Conservation (phyloP, 192 early-diverging fungal species). For the Mortierella claussenii region DNA sequence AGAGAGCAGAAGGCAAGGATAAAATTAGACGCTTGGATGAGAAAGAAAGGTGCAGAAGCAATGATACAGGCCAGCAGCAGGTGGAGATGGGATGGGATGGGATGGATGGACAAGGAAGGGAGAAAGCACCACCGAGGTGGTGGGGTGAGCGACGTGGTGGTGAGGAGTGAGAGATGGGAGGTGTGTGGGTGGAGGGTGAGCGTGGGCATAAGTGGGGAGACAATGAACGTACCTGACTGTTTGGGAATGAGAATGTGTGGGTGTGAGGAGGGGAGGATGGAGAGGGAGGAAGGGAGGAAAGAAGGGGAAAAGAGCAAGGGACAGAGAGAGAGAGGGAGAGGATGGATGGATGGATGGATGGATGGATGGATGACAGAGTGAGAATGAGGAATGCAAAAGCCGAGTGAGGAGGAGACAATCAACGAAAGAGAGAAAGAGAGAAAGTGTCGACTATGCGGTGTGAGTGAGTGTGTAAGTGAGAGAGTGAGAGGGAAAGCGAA, state of each 20-base stretch:
- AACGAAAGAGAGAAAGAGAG: not conserved
- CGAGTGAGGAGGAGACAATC: not conserved
- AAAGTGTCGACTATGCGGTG: not conserved
- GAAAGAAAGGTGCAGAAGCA: too few relatives aligned
- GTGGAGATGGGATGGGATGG: too few relatives aligned
- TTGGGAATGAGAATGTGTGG: too few relatives aligned
- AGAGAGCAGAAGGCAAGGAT: conserved; percentile 8
- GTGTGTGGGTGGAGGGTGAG: too few relatives aligned
- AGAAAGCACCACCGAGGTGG: too few relatives aligned
- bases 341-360: not conserved
- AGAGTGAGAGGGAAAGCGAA: not conserved
- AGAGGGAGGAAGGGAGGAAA: not conserved
- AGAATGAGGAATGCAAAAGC: not conserved
- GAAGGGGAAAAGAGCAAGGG: not conserved
- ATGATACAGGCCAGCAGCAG: too few relatives aligned
- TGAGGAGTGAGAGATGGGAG: too few relatives aligned
- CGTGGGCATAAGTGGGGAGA: too few relatives aligned
- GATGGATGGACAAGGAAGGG: too few relatives aligned
- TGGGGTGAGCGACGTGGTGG: too few relatives aligned
- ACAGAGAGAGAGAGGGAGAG: not conserved
- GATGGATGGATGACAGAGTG: not conserved
- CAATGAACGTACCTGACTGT: too few relatives aligned
- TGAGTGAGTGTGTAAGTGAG: not conserved
- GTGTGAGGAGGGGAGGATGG: too few relatives aligned
- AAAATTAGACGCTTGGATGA: not conserved